Evolutionary conservation across 257 asterid genomes (phyloP), one percentile per base, ranked within the genome.

Genomic region (Solanum bukasovii): DNA sequence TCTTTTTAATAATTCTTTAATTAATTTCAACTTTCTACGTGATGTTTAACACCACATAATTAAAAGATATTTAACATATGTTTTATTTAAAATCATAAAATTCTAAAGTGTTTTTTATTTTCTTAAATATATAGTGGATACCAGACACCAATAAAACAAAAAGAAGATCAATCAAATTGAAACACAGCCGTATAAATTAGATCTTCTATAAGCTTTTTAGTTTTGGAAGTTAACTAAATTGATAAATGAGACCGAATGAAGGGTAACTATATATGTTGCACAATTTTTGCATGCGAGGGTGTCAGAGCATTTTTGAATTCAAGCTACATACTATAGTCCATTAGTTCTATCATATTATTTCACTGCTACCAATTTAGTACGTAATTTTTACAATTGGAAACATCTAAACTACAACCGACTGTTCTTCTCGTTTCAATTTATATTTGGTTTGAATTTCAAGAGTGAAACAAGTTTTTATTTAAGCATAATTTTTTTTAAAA

Each of bases 101-200:
- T 13, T 13, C 1, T 5, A 5, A 46, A 46, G 2, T 46, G 0
- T 13, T 13, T 13, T 46, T 13, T 4, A 13, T 0, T 13, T 46
- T 46, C 6, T 46, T 13, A 46, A 42, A 46, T 11, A 12, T 6
- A 35, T 35, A 35, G 5, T 44, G 16, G 5, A 2, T 12, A 44
- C 14, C 52, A 44, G 16, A 44, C 6, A 44, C 4, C 16, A 44
- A 44, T 44, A 44, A 44, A 12, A 12, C 2, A 44, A 44, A 44
- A 13, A 12, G 16, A 4, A 44, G 16, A 44, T 44, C 4, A 1
- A 44, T 44, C 18, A 13, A 44, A 44, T 13, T 44, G 1, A 4
- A 44, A 13, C 2, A 44, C 18, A 44, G 56, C 13, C 16, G 18
- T 44, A 44, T 44, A 44, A 44, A 44, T 4, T 13, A 46, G 56